Evolutionary conservation across 805 yeast species (phyloP).

Genomic region (Priceomyces fermenticarens): DNA sequence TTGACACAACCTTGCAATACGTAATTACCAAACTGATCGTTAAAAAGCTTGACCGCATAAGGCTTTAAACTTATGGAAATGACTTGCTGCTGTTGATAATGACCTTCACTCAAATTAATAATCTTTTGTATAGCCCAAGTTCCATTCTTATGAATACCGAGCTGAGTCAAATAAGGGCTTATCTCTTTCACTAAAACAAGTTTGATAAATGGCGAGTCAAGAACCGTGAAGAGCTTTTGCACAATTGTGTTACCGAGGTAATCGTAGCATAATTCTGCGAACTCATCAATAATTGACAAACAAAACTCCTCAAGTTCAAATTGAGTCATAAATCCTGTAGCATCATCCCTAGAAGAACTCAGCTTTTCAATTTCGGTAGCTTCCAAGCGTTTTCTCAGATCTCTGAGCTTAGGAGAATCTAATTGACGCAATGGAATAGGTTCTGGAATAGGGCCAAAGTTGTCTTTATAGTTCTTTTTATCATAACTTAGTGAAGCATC

Average conservation of each 20-base stretch:
- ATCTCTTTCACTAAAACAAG: conserved; percentile 78
- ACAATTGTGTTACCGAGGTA: conserved; percentile 95
- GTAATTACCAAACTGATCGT: conserved; percentile 96
- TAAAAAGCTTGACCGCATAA: conserved; percentile 78
- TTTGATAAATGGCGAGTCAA: conserved; percentile 64
- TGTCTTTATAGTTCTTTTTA: conserved; percentile 49
- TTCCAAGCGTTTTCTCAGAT: conserved; percentile 63
- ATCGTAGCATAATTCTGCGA: conserved; percentile 88
- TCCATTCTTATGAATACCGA: conserved; percentile 96
- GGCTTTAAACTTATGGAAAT: conserved; percentile 73
- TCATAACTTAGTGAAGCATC: conserved; percentile 27
- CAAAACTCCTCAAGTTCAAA: conserved; percentile 79
- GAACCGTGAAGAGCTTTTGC: conserved; percentile 78
- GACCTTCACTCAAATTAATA: conserved; percentile 66
- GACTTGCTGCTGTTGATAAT: conserved; percentile 45
- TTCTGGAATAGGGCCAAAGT: conserved; percentile 76
- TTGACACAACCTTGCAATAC: conserved; percentile 92
- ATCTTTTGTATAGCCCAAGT: conserved; percentile 99
- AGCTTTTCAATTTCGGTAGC: conserved; percentile 22
- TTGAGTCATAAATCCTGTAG: conserved; percentile 29
- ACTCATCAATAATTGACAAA: conserved; percentile 78
- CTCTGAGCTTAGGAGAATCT: conserved; percentile 86
- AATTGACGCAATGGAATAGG: conserved; percentile 66
- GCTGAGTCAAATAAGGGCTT: conserved; percentile 77
- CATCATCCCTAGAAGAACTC: conserved; percentile 7